Conservation (phyloP, 2,329 filamentous ascomycete species). For the Chalaropsis thielavioides region DNA sequence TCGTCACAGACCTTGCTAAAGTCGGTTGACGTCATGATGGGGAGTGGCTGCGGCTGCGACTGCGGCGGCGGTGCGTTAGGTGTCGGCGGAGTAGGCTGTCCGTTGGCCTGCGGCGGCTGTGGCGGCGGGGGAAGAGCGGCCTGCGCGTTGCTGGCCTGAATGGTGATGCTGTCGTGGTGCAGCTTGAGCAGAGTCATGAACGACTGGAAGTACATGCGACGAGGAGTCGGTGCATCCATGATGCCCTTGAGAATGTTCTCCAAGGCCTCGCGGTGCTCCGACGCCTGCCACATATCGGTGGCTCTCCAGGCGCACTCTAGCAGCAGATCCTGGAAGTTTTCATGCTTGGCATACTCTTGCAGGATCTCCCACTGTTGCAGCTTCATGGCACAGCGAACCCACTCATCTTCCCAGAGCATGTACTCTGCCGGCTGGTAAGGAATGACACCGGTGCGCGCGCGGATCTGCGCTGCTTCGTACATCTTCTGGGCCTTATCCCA, state of each 20-base stretch:
- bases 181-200: slow-evolving; percentile 95
- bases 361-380: slow-evolving; percentile 98
- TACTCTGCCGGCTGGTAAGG: slow-evolving; percentile 95
- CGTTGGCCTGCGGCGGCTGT: slow-evolving; percentile 3
- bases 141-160: slow-evolving; percentile 45
- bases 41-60: slow-evolving; percentile 8
- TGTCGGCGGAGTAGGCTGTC: slow-evolving; percentile 2
- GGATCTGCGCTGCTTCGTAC: slow-evolving; percentile 94
- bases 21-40: slow-evolving; percentile 38
- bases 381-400: slow-evolving; percentile 94
- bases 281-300: slow-evolving; percentile 83
- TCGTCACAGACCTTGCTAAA: slow-evolving; percentile 90
- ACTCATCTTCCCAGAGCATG: slow-evolving; percentile 99
- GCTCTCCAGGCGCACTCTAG: slow-evolving; percentile 93
- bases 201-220: slow-evolving; percentile 91
- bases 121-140: slow-evolving; percentile 35
- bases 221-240: slow-evolving; percentile 89
- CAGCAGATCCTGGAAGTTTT: slow-evolving; percentile 93
- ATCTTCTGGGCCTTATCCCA: slow-evolving; percentile 98
- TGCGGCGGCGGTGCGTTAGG: neutral
- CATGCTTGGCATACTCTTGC: slow-evolving; percentile 94
- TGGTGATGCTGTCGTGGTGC: slow-evolving; percentile 33
- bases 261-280: slow-evolving; percentile 73
- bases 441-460: slow-evolving; percentile 87
- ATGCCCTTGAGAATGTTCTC: slow-evolving; percentile 92